Percentiles rank a stretch among this genome's conserved stretches.
phyloP scores from a whole-genome alignment of 331 rosid genomes.

The Malus hybrid region DNA sequence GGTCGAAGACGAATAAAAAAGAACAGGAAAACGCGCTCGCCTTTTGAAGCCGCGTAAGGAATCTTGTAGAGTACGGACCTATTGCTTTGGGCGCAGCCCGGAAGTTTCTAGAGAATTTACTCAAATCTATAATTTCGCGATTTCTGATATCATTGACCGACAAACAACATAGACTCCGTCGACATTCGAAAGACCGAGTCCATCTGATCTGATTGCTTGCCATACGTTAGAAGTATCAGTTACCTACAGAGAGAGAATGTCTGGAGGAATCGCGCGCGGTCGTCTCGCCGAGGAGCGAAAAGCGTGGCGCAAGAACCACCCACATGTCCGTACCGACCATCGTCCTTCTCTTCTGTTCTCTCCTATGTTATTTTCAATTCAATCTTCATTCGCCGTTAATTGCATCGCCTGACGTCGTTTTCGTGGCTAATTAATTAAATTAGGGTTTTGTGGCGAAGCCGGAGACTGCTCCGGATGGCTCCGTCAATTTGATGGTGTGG shows the following conservation, averaged over 20 bases:
- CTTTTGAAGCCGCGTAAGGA: no score
- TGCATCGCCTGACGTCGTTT: neutral
- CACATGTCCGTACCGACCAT: constrained; percentile 25
- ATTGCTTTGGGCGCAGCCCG: no score
- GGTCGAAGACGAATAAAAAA: no score
- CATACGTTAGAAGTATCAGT: neutral
- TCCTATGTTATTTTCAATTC: neutral
- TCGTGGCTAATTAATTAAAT: no score
- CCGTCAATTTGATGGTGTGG: constrained; percentile 81
- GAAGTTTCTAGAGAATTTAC: no score
- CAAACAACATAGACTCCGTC: no score
- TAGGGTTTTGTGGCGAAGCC: neutral
- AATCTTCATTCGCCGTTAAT: neutral
- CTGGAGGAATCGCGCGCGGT: constrained; percentile 43
- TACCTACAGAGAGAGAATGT: constrained; percentile 15
- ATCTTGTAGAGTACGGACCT: no score
- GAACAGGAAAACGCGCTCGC: no score
- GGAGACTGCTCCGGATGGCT: constrained; percentile 63
- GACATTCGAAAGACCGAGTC: no score
- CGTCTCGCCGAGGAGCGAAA: constrained; percentile 52
- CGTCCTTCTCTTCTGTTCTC: neutral
- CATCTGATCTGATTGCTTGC: neutral
- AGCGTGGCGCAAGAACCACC: constrained; percentile 52
- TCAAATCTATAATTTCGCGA: no score
- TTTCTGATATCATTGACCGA: no score